Conservation (phyloP, 805 yeast species). For the Yarrowia bubula region DNA sequence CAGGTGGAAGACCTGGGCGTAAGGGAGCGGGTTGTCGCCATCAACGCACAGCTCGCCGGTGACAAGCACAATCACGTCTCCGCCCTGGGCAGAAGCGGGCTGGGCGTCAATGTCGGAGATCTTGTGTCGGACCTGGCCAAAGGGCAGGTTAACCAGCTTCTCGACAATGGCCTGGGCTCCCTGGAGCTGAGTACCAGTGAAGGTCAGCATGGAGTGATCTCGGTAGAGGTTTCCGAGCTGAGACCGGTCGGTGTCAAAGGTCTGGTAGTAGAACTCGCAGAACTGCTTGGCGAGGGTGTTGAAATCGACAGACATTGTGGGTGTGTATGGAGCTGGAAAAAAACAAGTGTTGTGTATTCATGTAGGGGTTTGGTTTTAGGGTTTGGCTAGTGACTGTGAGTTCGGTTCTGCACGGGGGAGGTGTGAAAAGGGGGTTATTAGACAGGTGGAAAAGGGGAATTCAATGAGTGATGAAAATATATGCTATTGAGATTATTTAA, state of each 20-base stretch:
- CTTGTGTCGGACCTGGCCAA: slow-evolving; percentile 89
- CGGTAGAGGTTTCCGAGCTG: slow-evolving; percentile 93
- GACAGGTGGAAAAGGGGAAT: too few relatives aligned
- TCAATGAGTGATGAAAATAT: too few relatives aligned
- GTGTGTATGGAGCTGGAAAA: not conserved
- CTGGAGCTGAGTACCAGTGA: slow-evolving; percentile 90
- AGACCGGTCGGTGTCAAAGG: slow-evolving; percentile 88
- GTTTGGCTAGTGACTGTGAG: not conserved
- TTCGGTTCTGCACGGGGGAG: not conserved
- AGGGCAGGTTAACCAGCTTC: slow-evolving; percentile 83
- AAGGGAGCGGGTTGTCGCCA: slow-evolving; percentile 95
- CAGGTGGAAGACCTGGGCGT: slow-evolving; percentile 96
- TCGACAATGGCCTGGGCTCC: slow-evolving; percentile 93
- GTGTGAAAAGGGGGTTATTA: too few relatives aligned
- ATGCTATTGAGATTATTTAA: too few relatives aligned
- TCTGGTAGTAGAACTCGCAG: slow-evolving; percentile 92
- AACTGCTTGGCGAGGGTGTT: slow-evolving; percentile 59
- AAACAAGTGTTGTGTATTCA: slow-evolving; percentile 3
- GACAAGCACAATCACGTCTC: slow-evolving; percentile 92
- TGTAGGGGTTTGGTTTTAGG: not conserved
- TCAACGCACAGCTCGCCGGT: slow-evolving; percentile 92
- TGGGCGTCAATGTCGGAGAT: slow-evolving; percentile 96
- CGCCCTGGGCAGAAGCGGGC: slow-evolving; percentile 87
- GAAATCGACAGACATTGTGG: slow-evolving; percentile 32
- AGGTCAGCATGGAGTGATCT: slow-evolving; percentile 95